Evolutionary conservation across 768 basidiomycete genomes (phyloP).

Genomic region (Amanita thiersii): DNA sequence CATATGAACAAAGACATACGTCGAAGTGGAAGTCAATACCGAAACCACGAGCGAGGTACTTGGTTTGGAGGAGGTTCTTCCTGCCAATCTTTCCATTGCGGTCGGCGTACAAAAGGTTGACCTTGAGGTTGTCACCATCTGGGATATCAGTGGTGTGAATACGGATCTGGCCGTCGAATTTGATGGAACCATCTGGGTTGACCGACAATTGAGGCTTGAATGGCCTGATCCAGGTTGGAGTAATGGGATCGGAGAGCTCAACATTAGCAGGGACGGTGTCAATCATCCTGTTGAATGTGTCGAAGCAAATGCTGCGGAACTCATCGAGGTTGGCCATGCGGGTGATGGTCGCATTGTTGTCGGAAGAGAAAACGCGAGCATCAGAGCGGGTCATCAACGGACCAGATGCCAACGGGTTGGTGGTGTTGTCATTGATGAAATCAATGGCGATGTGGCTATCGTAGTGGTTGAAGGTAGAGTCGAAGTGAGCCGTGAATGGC

Average conservation of each 20-base stretch:
- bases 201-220: not conserved
- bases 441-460: conserved; percentile 3
- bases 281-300: not conserved
- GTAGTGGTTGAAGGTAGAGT: conserved; percentile 3
- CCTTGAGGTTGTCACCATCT: conserved; percentile 1
- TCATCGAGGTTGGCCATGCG: not conserved
- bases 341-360: conserved; percentile 1
- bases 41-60: conserved; percentile 4
- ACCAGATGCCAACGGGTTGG: conserved; percentile 1
- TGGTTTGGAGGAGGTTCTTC: not conserved
- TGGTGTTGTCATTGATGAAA: conserved; percentile 3
- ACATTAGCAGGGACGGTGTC: not conserved
- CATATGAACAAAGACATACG: not conserved
- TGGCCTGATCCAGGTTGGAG: conserved; percentile 2
- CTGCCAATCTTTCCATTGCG: not conserved
- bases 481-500: not conserved
- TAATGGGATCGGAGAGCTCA: not conserved
- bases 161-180: not conserved
- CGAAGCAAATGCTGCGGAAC: not conserved
- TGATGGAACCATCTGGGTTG: not conserved
- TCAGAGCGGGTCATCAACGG: conserved; percentile 1
- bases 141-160: not conserved
- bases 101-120: not conserved
- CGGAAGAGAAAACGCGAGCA: conserved; percentile 1
- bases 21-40: conserved; percentile 1